phyloP scores from a whole-genome alignment of 2,329 filamentous ascomycete genomes.

The Ophiostoma sp. region DNA sequence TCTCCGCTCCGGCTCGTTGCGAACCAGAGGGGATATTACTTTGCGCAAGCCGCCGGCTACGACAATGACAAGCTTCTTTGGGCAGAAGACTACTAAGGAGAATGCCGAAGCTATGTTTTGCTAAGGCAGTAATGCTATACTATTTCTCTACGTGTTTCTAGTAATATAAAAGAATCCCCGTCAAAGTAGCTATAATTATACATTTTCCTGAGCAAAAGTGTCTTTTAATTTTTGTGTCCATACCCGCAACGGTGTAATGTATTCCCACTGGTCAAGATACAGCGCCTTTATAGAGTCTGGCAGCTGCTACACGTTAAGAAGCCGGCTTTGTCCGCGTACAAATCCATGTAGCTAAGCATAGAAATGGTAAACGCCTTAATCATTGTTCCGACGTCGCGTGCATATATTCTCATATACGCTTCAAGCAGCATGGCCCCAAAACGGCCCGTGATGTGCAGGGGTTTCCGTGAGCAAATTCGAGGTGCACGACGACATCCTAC shows the following conservation, averaged over 20 bases:
- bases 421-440: constrained; percentile 26
- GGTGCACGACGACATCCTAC: no score
- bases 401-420: constrained; percentile 29
- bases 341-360: constrained; percentile 30
- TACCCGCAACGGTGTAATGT: not conserved
- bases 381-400: constrained; percentile 26
- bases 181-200: no score
- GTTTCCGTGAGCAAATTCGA: no score
- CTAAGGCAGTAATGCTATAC: no score
- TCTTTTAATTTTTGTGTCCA: constrained; percentile 8
- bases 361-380: constrained; percentile 26
- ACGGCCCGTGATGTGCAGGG: no score
- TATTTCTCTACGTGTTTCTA: no score
- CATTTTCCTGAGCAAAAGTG: not conserved
- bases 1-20: constrained; percentile 31
- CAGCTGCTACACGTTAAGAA: constrained; percentile 26
- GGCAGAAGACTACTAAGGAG: not conserved
- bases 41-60: constrained; percentile 35
- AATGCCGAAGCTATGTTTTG: no score
- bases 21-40: constrained; percentile 31
- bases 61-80: constrained; percentile 30
- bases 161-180: no score
- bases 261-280: not conserved
- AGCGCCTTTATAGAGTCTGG: constrained; percentile 18
- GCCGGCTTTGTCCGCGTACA: constrained; percentile 29